Evolutionary conservation across 106 monocot species (phyloP).

Genomic region (Dioscorea alata): DNA sequence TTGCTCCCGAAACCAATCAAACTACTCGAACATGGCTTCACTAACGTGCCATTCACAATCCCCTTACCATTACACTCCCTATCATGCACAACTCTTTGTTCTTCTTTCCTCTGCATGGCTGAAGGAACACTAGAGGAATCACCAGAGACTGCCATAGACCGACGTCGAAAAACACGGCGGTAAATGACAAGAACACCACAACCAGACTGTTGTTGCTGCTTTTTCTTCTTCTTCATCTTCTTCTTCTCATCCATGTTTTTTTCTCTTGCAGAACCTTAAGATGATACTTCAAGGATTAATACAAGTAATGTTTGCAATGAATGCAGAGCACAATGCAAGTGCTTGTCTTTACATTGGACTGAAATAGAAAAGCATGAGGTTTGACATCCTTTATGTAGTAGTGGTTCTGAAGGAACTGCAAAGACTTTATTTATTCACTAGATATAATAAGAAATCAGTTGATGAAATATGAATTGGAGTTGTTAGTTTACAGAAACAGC

Average conservation of each 20-base stretch:
- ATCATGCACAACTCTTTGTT: conserved; percentile 51
- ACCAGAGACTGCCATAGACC: background rate
- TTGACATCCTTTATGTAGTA: background rate
- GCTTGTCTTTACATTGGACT: background rate
- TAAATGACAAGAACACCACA: conserved; percentile 28
- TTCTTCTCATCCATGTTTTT: conserved; percentile 12
- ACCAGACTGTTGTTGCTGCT: conserved; percentile 21
- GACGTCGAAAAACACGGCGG: conserved; percentile 33
- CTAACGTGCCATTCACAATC: conserved; percentile 19
- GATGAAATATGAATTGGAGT: too few species aligned
- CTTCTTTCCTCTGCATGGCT: conserved; percentile 12
- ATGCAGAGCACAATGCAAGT: too few species aligned
- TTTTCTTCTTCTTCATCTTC: conserved; percentile 7
- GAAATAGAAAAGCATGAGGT: conserved; percentile 9
- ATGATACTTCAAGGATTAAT: too few species aligned
- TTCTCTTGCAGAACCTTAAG: background rate
- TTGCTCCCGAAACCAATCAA: conserved; percentile 39
- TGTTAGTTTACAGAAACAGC: too few species aligned
- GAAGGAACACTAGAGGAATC: background rate
- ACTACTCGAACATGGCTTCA: conserved; percentile 60
- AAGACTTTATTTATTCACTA: too few species aligned
- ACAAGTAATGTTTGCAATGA: too few species aligned
- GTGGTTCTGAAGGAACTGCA: conserved; percentile 1
- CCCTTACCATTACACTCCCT: conserved; percentile 23
- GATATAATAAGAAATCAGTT: too few species aligned